phyloP scores from a whole-genome alignment of 305 asterid genomes.

The Plantago coronopus region DNA sequence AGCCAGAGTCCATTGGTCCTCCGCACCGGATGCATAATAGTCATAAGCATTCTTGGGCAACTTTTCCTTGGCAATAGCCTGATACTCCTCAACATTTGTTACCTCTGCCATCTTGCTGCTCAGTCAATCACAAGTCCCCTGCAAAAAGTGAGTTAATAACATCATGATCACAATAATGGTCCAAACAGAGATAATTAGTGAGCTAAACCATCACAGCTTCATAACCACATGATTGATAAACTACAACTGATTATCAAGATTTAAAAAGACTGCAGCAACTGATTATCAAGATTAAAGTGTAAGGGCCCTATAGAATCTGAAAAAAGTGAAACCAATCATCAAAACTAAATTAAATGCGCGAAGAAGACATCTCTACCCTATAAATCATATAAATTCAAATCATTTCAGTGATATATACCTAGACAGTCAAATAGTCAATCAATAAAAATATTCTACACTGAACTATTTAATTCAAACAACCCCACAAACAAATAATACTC shows the following conservation, averaged over 20 bases:
- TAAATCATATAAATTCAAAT: neutral
- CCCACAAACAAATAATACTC: neutral
- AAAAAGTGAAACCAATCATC: neutral
- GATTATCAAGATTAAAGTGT: neutral
- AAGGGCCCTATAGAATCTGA: neutral
- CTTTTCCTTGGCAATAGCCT: slow-evolving; percentile 67
- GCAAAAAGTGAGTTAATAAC: neutral
- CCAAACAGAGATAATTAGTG: neutral
- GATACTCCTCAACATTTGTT: slow-evolving; percentile 64
- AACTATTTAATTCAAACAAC: neutral
- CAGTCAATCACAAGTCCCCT: slow-evolving; percentile 16
- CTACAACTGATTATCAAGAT: neutral
- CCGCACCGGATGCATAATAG: slow-evolving; percentile 82
- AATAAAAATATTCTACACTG: neutral
- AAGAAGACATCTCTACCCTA: slow-evolving; percentile 1
- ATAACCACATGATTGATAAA: neutral
- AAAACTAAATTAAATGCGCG: neutral
- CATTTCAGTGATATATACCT: neutral
- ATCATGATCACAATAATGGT: neutral
- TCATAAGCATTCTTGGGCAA: slow-evolving; percentile 70
- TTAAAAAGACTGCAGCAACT: slow-evolving; percentile 2
- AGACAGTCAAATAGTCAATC: neutral
- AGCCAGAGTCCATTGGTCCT: slow-evolving; percentile 72
- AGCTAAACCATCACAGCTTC: neutral
- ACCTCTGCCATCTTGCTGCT: slow-evolving; percentile 49